Evolutionary conservation across 179 eudicot species (phyloP), one percentile per base, ranked within the genome.

Genomic region (Drosera spatulata): DNA sequence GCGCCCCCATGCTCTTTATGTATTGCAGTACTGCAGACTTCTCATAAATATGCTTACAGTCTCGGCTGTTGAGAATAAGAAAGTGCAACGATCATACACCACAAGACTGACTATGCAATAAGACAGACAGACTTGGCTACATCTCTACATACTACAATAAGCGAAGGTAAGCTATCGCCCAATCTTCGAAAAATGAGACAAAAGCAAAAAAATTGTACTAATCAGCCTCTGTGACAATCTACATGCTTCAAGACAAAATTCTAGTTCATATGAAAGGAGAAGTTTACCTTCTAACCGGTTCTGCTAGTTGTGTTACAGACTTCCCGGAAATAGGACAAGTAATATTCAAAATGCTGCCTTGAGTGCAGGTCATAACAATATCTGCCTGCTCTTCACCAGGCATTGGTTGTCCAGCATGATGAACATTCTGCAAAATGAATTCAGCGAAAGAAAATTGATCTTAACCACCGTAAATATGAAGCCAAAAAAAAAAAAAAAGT

Each of bases 371-470:
- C 87, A 91, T 80, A 68, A 91, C 80, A 43, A 91, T 72, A 65
- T 88, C 98, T 69, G 86, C 98, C 69, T 88, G 79, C 74, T 91
- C 98, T 58, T 91, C 98, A 53, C 96, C 96, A 11, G 98, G 96
- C 96, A 91, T 82, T 38, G 86, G 89, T 78, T 88, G 86, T 54
- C 98, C 98, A 6, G 77, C 73, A 73, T 91, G 95, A 75, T 88
- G 91, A 73, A 88, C 95, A 65, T 82, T 78, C 96, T 88, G 74
- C 73, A 73, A 66, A 57, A 71, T 40, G 10, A 40, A 42, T 22
- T 44, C 2, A 38, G 42, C 44, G 6, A 41, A 46, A 45, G 5
- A 7, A 22, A 5, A 15, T 47, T 4, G 4, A 3, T 60, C 14
- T 22, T 22, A 22, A 22, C 33, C 33, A 0, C 33, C 33, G 33